phyloP scores from a whole-genome alignment of 2,329 filamentous ascomycete species.

The Cladosporium sp. region DNA sequence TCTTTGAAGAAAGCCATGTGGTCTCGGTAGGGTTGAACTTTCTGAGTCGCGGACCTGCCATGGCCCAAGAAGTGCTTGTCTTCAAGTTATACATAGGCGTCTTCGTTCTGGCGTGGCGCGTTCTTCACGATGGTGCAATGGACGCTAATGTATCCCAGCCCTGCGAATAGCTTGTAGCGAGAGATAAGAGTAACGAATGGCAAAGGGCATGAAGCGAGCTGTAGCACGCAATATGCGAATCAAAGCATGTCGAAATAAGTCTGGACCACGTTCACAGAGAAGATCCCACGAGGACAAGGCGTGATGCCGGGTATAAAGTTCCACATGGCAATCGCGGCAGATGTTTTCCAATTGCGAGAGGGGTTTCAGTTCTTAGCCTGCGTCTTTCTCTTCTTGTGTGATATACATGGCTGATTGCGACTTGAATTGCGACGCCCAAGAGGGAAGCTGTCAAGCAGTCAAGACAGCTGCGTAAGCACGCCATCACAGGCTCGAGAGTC shows the following conservation, averaged over 20 bases:
- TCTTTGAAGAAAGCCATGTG: neutral
- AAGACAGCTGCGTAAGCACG: slow-evolving; percentile 7
- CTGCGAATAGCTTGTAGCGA: too few species aligned
- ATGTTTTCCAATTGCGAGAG: too few species aligned
- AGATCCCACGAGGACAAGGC: too few species aligned
- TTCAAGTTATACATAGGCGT: slow-evolving; percentile 2
- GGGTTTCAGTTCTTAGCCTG: too few species aligned
- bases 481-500: neutral
- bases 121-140: slow-evolving; percentile 1
- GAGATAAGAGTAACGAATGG: too few species aligned
- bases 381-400: neutral
- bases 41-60: neutral
- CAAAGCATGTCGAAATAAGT: too few species aligned
- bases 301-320: too few species aligned
- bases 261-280: too few species aligned
- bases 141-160: neutral
- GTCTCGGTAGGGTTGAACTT: neutral
- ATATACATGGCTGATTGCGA: slow-evolving; percentile 1
- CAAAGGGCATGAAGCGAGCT: too few species aligned
- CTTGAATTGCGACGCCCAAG: neutral
- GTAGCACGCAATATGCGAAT: too few species aligned
- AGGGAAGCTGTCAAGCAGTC: neutral
- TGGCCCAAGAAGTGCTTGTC: slow-evolving; percentile 1
- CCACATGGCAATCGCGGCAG: too few species aligned
- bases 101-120: neutral